A percentile compares a stretch with the other conserved stretches of the same genome.
phyloP scores from a whole-genome alignment of 306 rosid species.

The Ormosia emarginata region DNA sequence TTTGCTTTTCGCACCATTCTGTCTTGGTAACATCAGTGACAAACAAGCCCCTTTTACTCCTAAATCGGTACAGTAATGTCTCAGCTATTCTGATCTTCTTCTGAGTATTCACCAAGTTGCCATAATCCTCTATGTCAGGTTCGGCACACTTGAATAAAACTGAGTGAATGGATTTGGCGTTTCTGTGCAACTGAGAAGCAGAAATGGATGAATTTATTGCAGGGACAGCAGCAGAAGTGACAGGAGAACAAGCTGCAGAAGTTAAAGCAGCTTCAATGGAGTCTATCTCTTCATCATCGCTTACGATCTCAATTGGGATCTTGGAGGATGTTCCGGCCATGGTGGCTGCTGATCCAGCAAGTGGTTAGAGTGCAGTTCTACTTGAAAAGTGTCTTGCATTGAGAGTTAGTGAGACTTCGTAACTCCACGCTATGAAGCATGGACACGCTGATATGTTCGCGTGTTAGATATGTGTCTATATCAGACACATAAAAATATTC shows the following conservation, averaged over 20 bases:
- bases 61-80: slow-evolving; percentile 47
- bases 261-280: slow-evolving; percentile 51
- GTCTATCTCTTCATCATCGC: slow-evolving; percentile 63
- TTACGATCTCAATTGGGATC: slow-evolving; percentile 57
- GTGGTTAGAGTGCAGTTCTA: not conserved
- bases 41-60: slow-evolving; percentile 60
- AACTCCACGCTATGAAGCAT: too few relatives aligned
- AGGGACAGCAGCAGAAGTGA: slow-evolving; percentile 29
- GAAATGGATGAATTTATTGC: not conserved
- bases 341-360: slow-evolving; percentile 14
- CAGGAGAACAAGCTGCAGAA: slow-evolving; percentile 25
- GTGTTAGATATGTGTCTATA: too few relatives aligned
- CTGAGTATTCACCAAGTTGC: slow-evolving; percentile 18
- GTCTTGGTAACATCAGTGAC: slow-evolving; percentile 69
- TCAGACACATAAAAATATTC: too few relatives aligned
- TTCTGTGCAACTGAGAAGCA: not conserved
- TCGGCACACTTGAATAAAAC: slow-evolving; percentile 30
- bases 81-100: slow-evolving; percentile 41
- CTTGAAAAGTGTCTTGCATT: not conserved
- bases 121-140: slow-evolving; percentile 65
- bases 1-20: slow-evolving; percentile 43
- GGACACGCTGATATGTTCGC: too few relatives aligned
- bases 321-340: slow-evolving; percentile 49
- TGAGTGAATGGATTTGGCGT: slow-evolving; percentile 37
- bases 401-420: not conserved